These are phyloP conservation scores for Termitomyces bulborhizus DNA, from an alignment of 768 basidiomycete genomes.

Conservation along the genomic window DNA sequence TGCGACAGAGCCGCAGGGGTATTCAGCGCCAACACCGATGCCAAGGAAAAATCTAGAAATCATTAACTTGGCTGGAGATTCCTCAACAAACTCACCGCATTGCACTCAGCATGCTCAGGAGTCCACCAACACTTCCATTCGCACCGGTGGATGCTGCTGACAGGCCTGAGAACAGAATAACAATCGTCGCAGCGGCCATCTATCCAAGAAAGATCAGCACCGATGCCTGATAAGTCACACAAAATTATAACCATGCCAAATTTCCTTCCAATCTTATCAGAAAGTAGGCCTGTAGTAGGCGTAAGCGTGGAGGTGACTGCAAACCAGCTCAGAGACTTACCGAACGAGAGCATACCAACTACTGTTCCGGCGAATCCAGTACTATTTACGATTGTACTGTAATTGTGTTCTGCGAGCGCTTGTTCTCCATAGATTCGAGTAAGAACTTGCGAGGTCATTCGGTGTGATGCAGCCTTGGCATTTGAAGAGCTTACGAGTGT, in stretches of 20 bases:
- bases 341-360: slow-evolving; percentile 9
- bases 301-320: neutral
- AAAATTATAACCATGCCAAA: slow-evolving; percentile 8
- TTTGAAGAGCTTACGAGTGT: slow-evolving; percentile 2
- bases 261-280: slow-evolving; percentile 9
- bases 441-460: neutral
- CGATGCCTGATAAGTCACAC: neutral
- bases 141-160: slow-evolving; percentile 79
- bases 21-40: slow-evolving; percentile 85
- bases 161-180: slow-evolving; percentile 62
- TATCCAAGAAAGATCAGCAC: neutral
- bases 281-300: slow-evolving; percentile 1
- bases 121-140: slow-evolving; percentile 54
- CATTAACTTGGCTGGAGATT: neutral
- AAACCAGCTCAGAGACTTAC: neutral
- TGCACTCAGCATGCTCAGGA: slow-evolving; percentile 70
- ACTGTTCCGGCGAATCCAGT: slow-evolving; percentile 9
- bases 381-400: slow-evolving; percentile 9
- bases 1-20: slow-evolving; percentile 84
- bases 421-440: slow-evolving; percentile 8
- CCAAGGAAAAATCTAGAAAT: slow-evolving; percentile 75
- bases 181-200: neutral
- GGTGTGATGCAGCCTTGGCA: too few relatives aligned
- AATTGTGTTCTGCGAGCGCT: slow-evolving; percentile 4
- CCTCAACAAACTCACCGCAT: slow-evolving; percentile 46